A percentile compares a stretch with the other conserved stretches of the same genome.
Evolutionary conservation across 2,329 filamentous ascomycete species (phyloP).

Genomic region (Epichloe brachyelytri): DNA sequence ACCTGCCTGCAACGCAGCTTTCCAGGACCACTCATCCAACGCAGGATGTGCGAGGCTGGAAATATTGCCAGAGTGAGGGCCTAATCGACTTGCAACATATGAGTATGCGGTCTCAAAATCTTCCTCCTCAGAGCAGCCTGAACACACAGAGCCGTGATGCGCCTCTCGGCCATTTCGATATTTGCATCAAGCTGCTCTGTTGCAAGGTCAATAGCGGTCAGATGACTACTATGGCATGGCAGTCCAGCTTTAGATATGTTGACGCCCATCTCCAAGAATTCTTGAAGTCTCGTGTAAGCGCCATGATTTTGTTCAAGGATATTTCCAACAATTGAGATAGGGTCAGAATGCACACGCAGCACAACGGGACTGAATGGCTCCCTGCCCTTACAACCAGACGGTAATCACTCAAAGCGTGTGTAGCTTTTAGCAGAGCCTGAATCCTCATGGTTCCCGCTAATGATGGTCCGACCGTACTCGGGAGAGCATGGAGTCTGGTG

Average conservation of each 20-base stretch:
- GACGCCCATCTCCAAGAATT: slow-evolving; percentile 55
- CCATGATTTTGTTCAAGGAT: slow-evolving; percentile 63
- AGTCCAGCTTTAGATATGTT: slow-evolving; percentile 53
- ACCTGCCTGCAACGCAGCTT: slow-evolving; percentile 64
- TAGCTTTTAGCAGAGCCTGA: slow-evolving; percentile 55
- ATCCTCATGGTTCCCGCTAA: slow-evolving; percentile 39
- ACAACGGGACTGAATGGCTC: slow-evolving; percentile 70
- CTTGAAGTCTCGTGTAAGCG: slow-evolving; percentile 62
- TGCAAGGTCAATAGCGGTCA: background rate
- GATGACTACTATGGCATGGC: slow-evolving; percentile 7
- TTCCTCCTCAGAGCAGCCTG: slow-evolving; percentile 64
- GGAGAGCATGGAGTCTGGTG: slow-evolving; percentile 51
- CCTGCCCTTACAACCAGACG: slow-evolving; percentile 63
- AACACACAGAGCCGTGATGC: slow-evolving; percentile 69
- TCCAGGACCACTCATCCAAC: slow-evolving; percentile 61
- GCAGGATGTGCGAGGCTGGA: background rate
- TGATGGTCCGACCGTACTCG: slow-evolving; percentile 39
- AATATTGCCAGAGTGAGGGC: slow-evolving; percentile 12
- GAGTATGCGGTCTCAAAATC: slow-evolving; percentile 82
- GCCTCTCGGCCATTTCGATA: slow-evolving; percentile 39
- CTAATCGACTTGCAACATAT: slow-evolving; percentile 61
- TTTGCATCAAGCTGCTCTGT: slow-evolving; percentile 10
- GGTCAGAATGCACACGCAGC: slow-evolving; percentile 64
- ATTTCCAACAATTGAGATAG: slow-evolving; percentile 58
- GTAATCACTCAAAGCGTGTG: slow-evolving; percentile 64